Conservation (phyloP, 2,329 filamentous ascomycete genomes). For the Penicillium sp. region DNA sequence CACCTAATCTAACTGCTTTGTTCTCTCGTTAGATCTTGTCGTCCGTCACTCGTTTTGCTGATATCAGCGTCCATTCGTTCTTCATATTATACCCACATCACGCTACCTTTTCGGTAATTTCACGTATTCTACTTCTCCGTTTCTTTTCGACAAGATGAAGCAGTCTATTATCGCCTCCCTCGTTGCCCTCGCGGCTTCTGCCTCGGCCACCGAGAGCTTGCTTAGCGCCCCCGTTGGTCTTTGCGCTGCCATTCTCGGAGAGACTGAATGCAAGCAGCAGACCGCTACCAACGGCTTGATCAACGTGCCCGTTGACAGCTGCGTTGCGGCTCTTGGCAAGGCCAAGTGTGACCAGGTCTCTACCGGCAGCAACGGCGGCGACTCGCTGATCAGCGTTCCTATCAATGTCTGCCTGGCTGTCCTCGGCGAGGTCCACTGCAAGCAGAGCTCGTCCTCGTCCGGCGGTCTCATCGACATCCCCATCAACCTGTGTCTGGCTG, state of each 20-base stretch:
- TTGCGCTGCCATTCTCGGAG: slow-evolving; percentile 23
- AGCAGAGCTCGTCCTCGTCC: slow-evolving; percentile 15
- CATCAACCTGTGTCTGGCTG: slow-evolving; percentile 26
- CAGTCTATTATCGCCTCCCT: slow-evolving; percentile 21
- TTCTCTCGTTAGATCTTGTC: slow-evolving; percentile 14
- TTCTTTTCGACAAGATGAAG: slow-evolving; percentile 20
- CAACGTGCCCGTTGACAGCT: slow-evolving; percentile 23
- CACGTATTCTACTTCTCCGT: slow-evolving; percentile 3
- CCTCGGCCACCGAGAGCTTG: slow-evolving; percentile 14
- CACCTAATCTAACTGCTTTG: slow-evolving; percentile 12
- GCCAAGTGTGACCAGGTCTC: slow-evolving; percentile 24
- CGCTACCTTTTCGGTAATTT: slow-evolving; percentile 5
- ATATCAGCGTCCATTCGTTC: slow-evolving; percentile 26
- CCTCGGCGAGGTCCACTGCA: slow-evolving; percentile 25
- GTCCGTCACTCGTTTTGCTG: slow-evolving; percentile 24
- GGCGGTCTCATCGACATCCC: slow-evolving; percentile 26
- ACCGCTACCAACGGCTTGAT: slow-evolving; percentile 20
- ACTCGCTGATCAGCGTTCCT: slow-evolving; percentile 25
- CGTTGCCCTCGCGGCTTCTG: slow-evolving; percentile 22
- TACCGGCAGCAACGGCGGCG: slow-evolving; percentile 6
- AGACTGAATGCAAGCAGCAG: slow-evolving; percentile 24
- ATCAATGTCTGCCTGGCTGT: slow-evolving; percentile 28
- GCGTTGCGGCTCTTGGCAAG: slow-evolving; percentile 22
- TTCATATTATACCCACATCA: slow-evolving; percentile 2
- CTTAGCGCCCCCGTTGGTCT: slow-evolving; percentile 24